These are phyloP conservation scores for Triticum dicoccoides DNA, from an alignment of 176 grass and related monocot species.

Conservation along the genomic window DNA sequence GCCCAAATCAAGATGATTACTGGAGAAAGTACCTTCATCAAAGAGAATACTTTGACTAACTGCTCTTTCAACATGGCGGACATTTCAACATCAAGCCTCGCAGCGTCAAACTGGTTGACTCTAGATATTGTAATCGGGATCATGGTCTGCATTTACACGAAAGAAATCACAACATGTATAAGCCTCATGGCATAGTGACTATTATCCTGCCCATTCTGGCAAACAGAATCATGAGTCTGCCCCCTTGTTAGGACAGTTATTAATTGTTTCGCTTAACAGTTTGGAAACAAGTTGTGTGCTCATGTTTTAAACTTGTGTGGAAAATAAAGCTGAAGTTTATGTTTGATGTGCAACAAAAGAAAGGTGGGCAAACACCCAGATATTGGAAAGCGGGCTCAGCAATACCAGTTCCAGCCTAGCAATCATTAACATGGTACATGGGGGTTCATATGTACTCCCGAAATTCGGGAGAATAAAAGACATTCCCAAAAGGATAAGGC, in stretches of 20 bases:
- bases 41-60: constrained; percentile 87
- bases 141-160: constrained; percentile 42
- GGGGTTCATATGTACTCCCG: neutral
- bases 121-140: constrained; percentile 80
- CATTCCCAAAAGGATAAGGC: neutral
- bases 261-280: neutral
- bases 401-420: neutral
- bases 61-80: constrained; percentile 99
- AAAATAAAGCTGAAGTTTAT: neutral
- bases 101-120: constrained; percentile 97
- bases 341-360: neutral
- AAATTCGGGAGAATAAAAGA: neutral
- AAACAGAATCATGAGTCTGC: neutral
- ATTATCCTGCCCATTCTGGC: neutral
- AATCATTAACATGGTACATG: neutral
- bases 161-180: neutral
- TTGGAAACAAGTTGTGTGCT: neutral
- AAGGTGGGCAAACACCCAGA: neutral
- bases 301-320: neutral
- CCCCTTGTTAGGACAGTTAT: neutral
- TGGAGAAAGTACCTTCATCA: constrained; percentile 78
- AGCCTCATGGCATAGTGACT: neutral
- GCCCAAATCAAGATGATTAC: neutral
- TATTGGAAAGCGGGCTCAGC: neutral
- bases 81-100: constrained; percentile 90